A percentile compares a stretch with the other conserved stretches of the same genome.
Evolutionary conservation across 2,329 filamentous ascomycete species (phyloP).

Genomic region (Monilinia polystroma): DNA sequence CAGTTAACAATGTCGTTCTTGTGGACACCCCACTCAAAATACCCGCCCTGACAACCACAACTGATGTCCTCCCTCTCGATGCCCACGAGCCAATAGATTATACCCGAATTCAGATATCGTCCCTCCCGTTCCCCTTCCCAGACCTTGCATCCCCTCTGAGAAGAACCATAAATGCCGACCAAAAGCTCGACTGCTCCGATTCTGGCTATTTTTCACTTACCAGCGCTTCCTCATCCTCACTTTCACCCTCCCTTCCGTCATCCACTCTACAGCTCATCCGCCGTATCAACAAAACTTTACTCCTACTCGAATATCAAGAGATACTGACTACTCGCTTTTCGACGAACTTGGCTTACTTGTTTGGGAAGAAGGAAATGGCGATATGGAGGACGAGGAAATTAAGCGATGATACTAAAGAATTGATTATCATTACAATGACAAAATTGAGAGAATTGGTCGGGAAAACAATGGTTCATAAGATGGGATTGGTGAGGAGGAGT

Average conservation of each 20-base stretch:
- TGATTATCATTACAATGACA: conserved; percentile 19
- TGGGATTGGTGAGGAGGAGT: conserved; percentile 19
- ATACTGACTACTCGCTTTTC: conserved; percentile 18
- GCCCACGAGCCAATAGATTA: conserved; percentile 20
- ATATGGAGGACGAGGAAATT: conserved; percentile 19
- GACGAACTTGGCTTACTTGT: conserved; percentile 18
- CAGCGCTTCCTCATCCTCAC: neutral
- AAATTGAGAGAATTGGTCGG: conserved; percentile 23
- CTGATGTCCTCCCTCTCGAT: conserved; percentile 11
- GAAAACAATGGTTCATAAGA: conserved; percentile 21
- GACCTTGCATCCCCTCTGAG: conserved; percentile 10
- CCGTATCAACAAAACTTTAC: conserved; percentile 12
- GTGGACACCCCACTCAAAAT: conserved; percentile 2
- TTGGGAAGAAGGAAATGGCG: conserved; percentile 22
- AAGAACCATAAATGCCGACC: conserved; percentile 7
- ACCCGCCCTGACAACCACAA: conserved; percentile 3
- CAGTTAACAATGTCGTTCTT: neutral
- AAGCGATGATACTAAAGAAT: conserved; percentile 20
- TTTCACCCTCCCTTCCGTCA: conserved; percentile 2
- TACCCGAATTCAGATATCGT: conserved; percentile 16
- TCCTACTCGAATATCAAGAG: conserved; percentile 20
- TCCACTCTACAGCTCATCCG: conserved; percentile 15
- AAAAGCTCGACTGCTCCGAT: conserved; percentile 15
- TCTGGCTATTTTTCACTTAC: conserved; percentile 18
- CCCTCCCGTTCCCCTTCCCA: conserved; percentile 5